Conservation (phyloP, 129 eudicot genomes). For the Pulicaria dysenterica region DNA sequence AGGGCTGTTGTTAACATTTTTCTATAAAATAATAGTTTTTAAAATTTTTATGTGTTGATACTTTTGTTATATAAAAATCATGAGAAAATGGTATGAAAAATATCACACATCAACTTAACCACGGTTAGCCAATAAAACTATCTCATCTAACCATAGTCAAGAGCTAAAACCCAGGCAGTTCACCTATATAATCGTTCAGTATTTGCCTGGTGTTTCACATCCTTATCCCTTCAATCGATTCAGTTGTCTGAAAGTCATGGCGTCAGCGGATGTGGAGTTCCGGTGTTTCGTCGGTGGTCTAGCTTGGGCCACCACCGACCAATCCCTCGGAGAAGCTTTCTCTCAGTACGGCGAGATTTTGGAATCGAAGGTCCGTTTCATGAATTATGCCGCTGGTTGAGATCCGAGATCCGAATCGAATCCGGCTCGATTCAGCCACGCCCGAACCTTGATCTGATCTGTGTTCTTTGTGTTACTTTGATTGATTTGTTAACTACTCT, state of each 20-base stretch:
- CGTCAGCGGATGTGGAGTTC: constrained; percentile 68
- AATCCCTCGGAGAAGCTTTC: constrained; percentile 61
- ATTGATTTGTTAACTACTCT: constrained; percentile 27
- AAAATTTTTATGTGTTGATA: too few species aligned
- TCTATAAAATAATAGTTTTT: too few species aligned
- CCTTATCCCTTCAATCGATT: background rate
- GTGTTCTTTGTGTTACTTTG: constrained; percentile 48
- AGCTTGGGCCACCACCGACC: constrained; percentile 88
- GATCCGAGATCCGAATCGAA: constrained; percentile 45
- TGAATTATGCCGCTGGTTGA: constrained; percentile 29
- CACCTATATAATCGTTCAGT: constrained; percentile 24
- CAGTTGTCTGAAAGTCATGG: background rate
- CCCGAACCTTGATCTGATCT: constrained; percentile 30
- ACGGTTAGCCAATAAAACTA: constrained; percentile 16
- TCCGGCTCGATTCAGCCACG: constrained; percentile 36
- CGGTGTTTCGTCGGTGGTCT: constrained; percentile 91
- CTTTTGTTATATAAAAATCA: too few species aligned
- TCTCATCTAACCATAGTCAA: constrained; percentile 29
- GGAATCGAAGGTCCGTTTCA: constrained; percentile 90
- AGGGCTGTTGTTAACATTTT: too few species aligned
- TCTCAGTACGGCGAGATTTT: constrained; percentile 69
- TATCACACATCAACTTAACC: constrained; percentile 31
- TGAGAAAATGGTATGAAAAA: constrained; percentile 22
- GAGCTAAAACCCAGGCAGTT: background rate
- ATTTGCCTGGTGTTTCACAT: constrained; percentile 27